A percentile compares a stretch with the other conserved stretches of the same genome.
These are phyloP conservation scores for Solanum sejunctum DNA, from an alignment of 257 asterid genomes.

Conservation along the genomic window DNA sequence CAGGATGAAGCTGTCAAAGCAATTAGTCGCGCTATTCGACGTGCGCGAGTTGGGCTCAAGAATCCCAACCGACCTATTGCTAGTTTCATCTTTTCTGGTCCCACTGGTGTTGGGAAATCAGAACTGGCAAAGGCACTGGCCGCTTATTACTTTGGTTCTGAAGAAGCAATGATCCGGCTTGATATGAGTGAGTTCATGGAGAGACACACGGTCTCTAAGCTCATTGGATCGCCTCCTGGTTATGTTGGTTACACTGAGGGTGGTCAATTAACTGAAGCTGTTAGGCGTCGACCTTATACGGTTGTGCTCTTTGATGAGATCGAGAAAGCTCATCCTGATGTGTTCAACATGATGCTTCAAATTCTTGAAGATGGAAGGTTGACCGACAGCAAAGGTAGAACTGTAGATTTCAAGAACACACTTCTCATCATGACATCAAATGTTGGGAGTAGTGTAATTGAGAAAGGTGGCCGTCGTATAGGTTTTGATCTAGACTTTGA, in stretches of 20 bases:
- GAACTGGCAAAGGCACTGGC: constrained; percentile 49
- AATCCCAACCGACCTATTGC: constrained; percentile 52
- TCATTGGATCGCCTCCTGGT: constrained; percentile 59
- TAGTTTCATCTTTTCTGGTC: constrained; percentile 52
- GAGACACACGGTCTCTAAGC: constrained; percentile 35
- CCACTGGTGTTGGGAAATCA: constrained; percentile 60
- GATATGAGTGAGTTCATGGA: constrained; percentile 68
- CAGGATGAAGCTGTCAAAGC: constrained; percentile 62
- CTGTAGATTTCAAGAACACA: constrained; percentile 47
- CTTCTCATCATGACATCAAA: constrained; percentile 57
- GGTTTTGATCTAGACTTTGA: constrained; percentile 35
- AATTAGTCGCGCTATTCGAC: constrained; percentile 46
- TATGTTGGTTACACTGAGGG: constrained; percentile 53
- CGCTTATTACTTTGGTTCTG: constrained; percentile 45
- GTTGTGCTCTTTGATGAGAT: constrained; percentile 58
- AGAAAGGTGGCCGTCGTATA: constrained; percentile 28
- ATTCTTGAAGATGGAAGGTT: constrained; percentile 53
- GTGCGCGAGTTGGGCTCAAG: constrained; percentile 61
- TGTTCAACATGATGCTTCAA: constrained; percentile 51
- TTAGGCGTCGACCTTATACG: constrained; percentile 48
- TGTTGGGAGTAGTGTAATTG: constrained; percentile 38
- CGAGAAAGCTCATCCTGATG: constrained; percentile 50
- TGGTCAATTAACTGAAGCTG: constrained; percentile 52
- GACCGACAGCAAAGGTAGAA: constrained; percentile 49
- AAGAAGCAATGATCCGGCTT: constrained; percentile 51